Evolutionary conservation across 345 rosid genomes (phyloP).

Genomic region (Brassica incana): DNA sequence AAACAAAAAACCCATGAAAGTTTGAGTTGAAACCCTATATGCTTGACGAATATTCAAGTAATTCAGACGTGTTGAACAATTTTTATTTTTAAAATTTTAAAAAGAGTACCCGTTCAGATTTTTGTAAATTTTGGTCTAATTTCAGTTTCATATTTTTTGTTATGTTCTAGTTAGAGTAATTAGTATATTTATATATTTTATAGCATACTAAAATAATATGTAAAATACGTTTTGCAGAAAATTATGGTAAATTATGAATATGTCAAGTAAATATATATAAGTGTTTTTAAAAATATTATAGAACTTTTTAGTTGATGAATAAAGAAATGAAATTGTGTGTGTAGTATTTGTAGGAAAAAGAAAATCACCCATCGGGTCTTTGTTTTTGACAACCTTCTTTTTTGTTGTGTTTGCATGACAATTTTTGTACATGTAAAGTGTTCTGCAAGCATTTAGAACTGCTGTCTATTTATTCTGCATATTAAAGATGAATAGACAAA

Average conservation of each 20-base stretch:
- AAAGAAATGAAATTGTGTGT: neutral
- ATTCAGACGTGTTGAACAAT: neutral
- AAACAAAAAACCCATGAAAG: too few relatives aligned
- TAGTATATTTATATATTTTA: too few relatives aligned
- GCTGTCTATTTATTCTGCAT: neutral
- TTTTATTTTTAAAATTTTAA: too few relatives aligned
- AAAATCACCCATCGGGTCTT: neutral
- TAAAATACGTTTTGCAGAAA: neutral
- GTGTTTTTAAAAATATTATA: neutral
- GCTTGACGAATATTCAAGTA: neutral
- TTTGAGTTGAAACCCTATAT: neutral
- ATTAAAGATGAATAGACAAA: neutral
- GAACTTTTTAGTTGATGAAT: neutral
- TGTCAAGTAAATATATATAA: neutral
- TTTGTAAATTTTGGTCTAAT: neutral
- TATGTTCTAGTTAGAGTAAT: neutral
- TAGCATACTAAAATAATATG: neutral
- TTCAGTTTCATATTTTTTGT: too few relatives aligned
- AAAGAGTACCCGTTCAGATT: neutral
- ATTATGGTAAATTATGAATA: neutral
- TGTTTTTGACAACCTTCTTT: neutral
- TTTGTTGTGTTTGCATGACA: neutral
- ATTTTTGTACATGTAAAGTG: too few relatives aligned
- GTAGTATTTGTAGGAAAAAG: neutral
- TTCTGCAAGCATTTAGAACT: neutral